Conservation (phyloP, 192 early-diverging fungal species). For the Backusella luteola region DNA sequence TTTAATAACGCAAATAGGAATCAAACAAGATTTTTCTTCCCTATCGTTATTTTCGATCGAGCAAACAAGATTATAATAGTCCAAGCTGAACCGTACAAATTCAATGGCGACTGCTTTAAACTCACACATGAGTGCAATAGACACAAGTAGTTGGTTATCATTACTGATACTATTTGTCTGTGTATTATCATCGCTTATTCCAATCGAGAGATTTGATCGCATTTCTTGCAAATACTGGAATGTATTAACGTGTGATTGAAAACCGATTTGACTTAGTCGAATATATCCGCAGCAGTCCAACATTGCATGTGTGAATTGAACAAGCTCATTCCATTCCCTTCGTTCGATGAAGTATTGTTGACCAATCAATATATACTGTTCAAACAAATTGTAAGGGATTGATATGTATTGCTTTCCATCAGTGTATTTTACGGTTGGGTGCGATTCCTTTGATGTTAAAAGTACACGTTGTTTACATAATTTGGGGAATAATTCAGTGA, state of each 20-base stretch:
- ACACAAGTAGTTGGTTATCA: slow-evolving; percentile 5
- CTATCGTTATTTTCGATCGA: background rate
- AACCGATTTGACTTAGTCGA: slow-evolving; percentile 10
- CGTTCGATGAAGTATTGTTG: slow-evolving; percentile 30
- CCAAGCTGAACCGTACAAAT: slow-evolving; percentile 17
- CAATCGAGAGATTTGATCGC: background rate
- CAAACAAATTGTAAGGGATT: slow-evolving; percentile 27
- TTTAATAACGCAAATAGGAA: slow-evolving; percentile 29
- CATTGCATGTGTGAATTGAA: slow-evolving; percentile 25
- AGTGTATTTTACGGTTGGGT: slow-evolving; percentile 22
- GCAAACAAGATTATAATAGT: slow-evolving; percentile 29
- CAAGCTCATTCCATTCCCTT: slow-evolving; percentile 18
- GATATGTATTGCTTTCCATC: slow-evolving; percentile 30
- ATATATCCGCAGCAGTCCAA: slow-evolving; percentile 22
- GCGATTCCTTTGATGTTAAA: slow-evolving; percentile 5
- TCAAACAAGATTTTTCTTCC: slow-evolving; percentile 31
- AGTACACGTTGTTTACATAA: slow-evolving; percentile 25
- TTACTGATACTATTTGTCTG: background rate
- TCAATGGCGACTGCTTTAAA: slow-evolving; percentile 20
- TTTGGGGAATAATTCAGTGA: slow-evolving; percentile 30
- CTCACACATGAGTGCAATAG: slow-evolving; percentile 26
- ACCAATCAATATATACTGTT: slow-evolving; percentile 22
- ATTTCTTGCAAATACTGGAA: slow-evolving; percentile 23
- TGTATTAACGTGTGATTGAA: slow-evolving; percentile 11
- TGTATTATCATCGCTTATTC: background rate